Percentiles rank a stretch among this genome's conserved stretches.
Evolutionary conservation across 176 grass and related monocot species (phyloP).

Genomic region (Poa annua): DNA sequence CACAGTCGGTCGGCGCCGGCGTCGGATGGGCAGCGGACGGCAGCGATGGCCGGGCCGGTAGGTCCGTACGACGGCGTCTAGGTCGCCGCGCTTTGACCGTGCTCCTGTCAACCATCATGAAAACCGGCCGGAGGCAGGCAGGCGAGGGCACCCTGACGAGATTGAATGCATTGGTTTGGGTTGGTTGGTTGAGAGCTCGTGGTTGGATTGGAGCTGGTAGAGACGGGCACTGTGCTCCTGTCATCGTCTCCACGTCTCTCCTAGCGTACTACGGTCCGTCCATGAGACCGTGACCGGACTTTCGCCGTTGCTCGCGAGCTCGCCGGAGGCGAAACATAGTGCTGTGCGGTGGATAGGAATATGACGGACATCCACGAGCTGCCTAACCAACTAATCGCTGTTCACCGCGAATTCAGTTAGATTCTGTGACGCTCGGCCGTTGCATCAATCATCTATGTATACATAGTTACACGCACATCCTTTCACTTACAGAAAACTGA

Average conservation of each 20-base stretch:
- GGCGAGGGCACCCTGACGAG: not conserved
- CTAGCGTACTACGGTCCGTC: not conserved
- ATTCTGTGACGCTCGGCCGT: no score
- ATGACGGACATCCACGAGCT: no score
- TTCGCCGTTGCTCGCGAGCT: not conserved
- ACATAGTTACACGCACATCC: no score
- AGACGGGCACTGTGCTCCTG: not conserved
- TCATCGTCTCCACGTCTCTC: not conserved
- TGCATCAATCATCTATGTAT: no score
- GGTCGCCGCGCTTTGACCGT: conserved; percentile 28
- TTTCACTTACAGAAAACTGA: no score
- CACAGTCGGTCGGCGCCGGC: not conserved
- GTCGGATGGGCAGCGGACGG: not conserved
- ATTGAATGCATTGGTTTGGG: not conserved
- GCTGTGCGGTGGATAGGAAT: no score
- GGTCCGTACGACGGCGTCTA: not conserved
- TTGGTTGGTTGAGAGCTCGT: not conserved
- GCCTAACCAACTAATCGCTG: no score
- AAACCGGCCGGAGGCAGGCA: not conserved
- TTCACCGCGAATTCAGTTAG: no score
- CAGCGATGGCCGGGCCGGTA: not conserved
- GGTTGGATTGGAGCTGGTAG: conserved; percentile 9
- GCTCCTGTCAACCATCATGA: not conserved
- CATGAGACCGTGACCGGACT: not conserved
- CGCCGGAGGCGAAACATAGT: no score